Base-by-base conservation (phyloP, 2,329 filamentous ascomycete species). In the Diaporthe vaccinii region DNA sequence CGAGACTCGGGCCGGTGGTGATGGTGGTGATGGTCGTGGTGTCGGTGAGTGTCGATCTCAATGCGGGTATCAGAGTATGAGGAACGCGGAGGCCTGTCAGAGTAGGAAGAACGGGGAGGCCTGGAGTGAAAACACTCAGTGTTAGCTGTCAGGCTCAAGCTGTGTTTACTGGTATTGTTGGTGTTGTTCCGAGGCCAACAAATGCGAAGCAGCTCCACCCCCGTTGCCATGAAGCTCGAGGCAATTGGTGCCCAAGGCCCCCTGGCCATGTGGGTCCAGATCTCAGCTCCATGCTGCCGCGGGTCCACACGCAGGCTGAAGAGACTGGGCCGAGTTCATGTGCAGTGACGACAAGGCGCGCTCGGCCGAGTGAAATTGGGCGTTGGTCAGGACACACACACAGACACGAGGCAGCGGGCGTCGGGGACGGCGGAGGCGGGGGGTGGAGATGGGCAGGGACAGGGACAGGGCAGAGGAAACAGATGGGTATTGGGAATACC, bases 51-150 rank as follows among this genome's bases (percentile, higher is more conserved):
- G 84, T 94, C 89, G 82, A 92, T 87, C 85, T 94, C 91, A 84
- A 94, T 86, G 83, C 91, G 90, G 84, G 90, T 89, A 84, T 93
- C 90, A 81, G 89, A 86, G 87, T 91, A 92, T 81, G 79, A 81
- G 74, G 81, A 80, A 68, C 79, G 82, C 25, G 55, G 34, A 81
- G 85, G 85, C 80, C 82, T 86, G 79, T 77, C 76, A 79, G 65
- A 68, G 79, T 78, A 75, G 72, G 76, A 22, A 75, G 78, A 77
- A 71, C 28, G 68, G 15, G 58, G 46, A 73, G 71, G 55, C 20
- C 71, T 73, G 34, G 39, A 44, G 58, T 10, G 25, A 36, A 72
- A 51, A n/a, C 34, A 58, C 20, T 12, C n/a, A 46, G 15, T 28
- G 75, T 76, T 41, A 76, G 75, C 68, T n/a, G 15, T 65, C 61